Percentiles rank a stretch among this genome's conserved stretches.
Evolutionary conservation across 2,329 filamentous ascomycete genomes (phyloP).

Genomic region (Scedosporium minutisporum): DNA sequence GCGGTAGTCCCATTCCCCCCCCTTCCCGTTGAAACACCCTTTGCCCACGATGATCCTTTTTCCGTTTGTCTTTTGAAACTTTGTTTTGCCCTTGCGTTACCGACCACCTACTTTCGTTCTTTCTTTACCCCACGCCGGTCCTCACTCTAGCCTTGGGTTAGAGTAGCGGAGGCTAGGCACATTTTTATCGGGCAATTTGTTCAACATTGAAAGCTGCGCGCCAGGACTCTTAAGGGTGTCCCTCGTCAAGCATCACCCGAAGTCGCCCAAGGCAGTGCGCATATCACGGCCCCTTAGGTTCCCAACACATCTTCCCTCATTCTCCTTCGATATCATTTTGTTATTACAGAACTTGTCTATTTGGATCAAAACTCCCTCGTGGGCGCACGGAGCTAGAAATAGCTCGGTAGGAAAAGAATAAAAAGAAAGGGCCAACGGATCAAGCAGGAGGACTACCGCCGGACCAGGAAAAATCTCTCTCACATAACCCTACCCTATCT

Average conservation of each 20-base stretch:
- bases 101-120: no score
- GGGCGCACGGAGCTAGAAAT: background rate
- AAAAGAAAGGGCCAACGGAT: background rate
- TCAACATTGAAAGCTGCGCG: no score
- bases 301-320: background rate
- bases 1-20: constrained; percentile 49
- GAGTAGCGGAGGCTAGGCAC: no score
- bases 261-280: no score
- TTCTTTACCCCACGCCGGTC: no score
- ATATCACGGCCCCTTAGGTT: no score
- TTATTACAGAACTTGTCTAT: background rate
- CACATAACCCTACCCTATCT: background rate
- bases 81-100: background rate
- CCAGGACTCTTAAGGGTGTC: no score
- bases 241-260: no score
- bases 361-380: background rate
- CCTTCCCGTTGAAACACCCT: background rate
- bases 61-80: background rate
- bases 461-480: background rate
- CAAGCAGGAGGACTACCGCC: background rate
- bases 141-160: no score
- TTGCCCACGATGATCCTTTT: background rate
- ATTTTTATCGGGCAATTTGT: no score
- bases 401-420: background rate
- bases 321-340: background rate